Base-by-base conservation (phyloP, 108 stramenopile genomes). In the Discostella pseudostelligera region DNA sequence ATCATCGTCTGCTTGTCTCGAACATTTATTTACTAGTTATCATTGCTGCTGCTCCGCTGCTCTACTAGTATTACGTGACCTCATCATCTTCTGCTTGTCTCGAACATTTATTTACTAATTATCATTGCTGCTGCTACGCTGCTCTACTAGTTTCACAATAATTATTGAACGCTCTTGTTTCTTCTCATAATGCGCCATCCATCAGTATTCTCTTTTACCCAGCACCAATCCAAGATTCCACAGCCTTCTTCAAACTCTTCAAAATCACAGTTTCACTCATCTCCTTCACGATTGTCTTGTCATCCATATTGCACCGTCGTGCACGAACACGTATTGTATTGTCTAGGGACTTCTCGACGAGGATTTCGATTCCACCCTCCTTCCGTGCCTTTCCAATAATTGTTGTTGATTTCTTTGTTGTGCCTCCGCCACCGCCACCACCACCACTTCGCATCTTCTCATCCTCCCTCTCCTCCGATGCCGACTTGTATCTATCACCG, bases 191-290 rank as follows among this genome's bases (percentile, higher is more conserved):
- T 5, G 32, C 3, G 32, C 32, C 4, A 32, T 3, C 5, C 3
- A 32, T 32, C 32, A 4, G 32, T 5, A 32, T 4, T 32, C 32
- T 32, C 5, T 4, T 5, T 32, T 3, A 32, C 5, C 5, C 32
- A 40, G 67, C 66, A 29, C 50, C 56, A 10, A 69, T 39, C 86
- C 88, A 93, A 24, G 81, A 81, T 5, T 68, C 72, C 32, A 88
- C 56, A 10, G 82, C 83, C 22, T 87, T 83, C 56, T 83, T 51
- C 56, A 93, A 62, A 17, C 76, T 79, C 21, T 76, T 81, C 45
- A 93, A 25, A 42, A 93, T 89, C 1, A 87, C 82, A 11, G 74
- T 62, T 67, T 93, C 92, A 57, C 81, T 86, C 65, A 90, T 50
- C 61, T 88, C 88, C 68, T 90, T 90, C n/a, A 88, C 72, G 19